Base-by-base conservation (phyloP, 2,329 filamentous ascomycete genomes). In the Rhynchosporium graminicola region DNA sequence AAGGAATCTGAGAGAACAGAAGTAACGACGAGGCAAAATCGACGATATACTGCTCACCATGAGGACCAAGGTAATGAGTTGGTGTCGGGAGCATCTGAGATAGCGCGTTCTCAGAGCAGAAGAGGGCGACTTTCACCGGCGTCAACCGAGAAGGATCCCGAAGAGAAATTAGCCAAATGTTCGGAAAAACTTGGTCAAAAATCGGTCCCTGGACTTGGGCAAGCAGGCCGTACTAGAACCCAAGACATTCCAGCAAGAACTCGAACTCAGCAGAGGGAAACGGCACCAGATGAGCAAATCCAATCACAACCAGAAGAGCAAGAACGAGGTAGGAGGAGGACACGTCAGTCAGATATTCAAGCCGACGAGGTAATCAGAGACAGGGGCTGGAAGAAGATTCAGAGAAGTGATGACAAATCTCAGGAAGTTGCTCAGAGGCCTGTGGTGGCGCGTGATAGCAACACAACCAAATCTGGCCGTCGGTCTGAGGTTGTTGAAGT, bases 401-500 rank as follows among this genome's bases (percentile, higher is more conserved):
- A 36, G 7, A 43, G 57, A 50, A 45, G 46, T 13, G 57, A 59
- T 26, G 10, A 12, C 20, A 46, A 28, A 26, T 20, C 40, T 43
- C 33, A 31, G 15, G 7, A 59, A 33, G 7, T n/a, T 51, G 15
- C 43, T n/a, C 28, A 36, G 3, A 13, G 51, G 20, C 29, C 33
- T 50, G 5, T 15, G 48, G 45, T 33, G 50, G 33, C 1, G 40
- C 51, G 57, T 55, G 52, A 58, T 31, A 40, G 54, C 15, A 60
- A 28, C 59, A 10, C 4, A 31, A 46, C 13, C 46, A 60, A 55
- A 46, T n/a, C 52, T 36, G n/a, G 51, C 59, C 55, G 56, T 42
- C 59, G 36, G 20, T 59, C 57, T 9, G 57, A 59, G 43, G 46
- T 59, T 20, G 38, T 68, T 55, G 64, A 60, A 47, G 58, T 68